Conservation (phyloP, 345 rosid genomes). For the Ceriops tagal region DNA sequence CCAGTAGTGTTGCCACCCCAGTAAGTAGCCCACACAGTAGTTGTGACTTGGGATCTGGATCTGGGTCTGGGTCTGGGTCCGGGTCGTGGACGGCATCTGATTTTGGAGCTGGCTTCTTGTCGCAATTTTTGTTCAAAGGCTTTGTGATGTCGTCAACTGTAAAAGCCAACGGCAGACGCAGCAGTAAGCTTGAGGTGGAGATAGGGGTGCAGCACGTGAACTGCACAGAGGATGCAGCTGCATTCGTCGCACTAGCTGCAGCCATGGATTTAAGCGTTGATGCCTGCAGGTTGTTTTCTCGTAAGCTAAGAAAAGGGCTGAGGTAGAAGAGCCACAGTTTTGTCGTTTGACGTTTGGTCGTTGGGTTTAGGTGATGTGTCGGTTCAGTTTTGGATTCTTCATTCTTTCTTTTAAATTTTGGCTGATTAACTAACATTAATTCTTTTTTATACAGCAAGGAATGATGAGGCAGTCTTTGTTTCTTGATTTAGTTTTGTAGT, state of each 20-base stretch:
- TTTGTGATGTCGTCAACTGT: conserved; percentile 88
- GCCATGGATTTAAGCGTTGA: conserved; percentile 90
- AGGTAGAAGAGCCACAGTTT: conserved; percentile 55
- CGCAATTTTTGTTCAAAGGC: conserved; percentile 37
- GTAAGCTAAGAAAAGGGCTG: conserved; percentile 74
- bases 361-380: conserved; percentile 4
- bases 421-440: conserved; percentile 21
- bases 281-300: conserved; percentile 73
- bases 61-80: conserved; percentile 10
- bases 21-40: conserved; percentile 71
- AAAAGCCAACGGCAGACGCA: conserved; percentile 41
- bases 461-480: conserved; percentile 14
- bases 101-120: conserved; percentile 31
- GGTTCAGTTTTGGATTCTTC: conserved; percentile 20
- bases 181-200: conserved; percentile 70
- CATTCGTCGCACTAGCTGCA: conserved; percentile 77
- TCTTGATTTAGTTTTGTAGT: background rate
- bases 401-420: conserved; percentile 5
- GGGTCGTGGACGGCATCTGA: conserved; percentile 62
- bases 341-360: conserved; percentile 40
- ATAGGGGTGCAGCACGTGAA: conserved; percentile 84
- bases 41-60: conserved; percentile 64
- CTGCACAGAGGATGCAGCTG: conserved; percentile 96
- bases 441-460: conserved; percentile 25
- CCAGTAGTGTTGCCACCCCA: conserved; percentile 53